Evolutionary conservation across 495 filamentous ascomycete genomes (phyloP).

Genomic region (Xylaria longipes): DNA sequence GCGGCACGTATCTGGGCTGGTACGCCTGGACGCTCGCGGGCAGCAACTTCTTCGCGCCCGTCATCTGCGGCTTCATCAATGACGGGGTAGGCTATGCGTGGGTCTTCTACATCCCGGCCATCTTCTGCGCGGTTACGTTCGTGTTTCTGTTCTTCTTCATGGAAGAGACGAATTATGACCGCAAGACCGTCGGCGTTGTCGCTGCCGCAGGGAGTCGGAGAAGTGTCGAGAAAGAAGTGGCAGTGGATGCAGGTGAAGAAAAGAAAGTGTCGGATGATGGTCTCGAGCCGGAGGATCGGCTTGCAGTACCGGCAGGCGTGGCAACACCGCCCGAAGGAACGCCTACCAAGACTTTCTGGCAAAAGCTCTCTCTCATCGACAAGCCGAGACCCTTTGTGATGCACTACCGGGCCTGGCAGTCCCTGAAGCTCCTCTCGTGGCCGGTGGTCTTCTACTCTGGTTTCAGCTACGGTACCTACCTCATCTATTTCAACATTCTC

Average conservation of each 20-base stretch:
- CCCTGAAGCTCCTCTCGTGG: conserved; percentile 57
- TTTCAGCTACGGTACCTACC: conserved; percentile 68
- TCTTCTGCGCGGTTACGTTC: conserved; percentile 61
- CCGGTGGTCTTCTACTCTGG: conserved; percentile 71
- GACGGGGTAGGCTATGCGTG: conserved; percentile 67
- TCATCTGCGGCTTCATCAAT: conserved; percentile 72
- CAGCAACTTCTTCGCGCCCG: conserved; percentile 69
- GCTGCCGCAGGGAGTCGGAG: conserved; percentile 28
- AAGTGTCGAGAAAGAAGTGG: conserved; percentile 10
- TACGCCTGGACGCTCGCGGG: conserved; percentile 69
- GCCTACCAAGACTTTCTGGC: conserved; percentile 53
- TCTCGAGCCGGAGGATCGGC: conserved; percentile 17
- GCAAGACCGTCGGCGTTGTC: conserved; percentile 40
- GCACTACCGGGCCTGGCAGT: conserved; percentile 43
- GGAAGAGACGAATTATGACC: conserved; percentile 72
- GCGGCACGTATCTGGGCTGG: conserved; percentile 68
- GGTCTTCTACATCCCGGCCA: conserved; percentile 71
- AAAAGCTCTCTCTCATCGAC: conserved; percentile 61
- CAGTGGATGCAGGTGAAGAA: conserved; percentile 27
- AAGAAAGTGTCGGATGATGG: conserved; percentile 27
- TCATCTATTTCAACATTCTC: conserved; percentile 71
- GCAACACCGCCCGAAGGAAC: conserved; percentile 40
- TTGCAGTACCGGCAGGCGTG: conserved; percentile 16
- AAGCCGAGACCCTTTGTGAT: conserved; percentile 62
- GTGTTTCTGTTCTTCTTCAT: conserved; percentile 71